Base-by-base conservation (phyloP, 441 rosid species). In the Pelargonium myrrhifolium region DNA sequence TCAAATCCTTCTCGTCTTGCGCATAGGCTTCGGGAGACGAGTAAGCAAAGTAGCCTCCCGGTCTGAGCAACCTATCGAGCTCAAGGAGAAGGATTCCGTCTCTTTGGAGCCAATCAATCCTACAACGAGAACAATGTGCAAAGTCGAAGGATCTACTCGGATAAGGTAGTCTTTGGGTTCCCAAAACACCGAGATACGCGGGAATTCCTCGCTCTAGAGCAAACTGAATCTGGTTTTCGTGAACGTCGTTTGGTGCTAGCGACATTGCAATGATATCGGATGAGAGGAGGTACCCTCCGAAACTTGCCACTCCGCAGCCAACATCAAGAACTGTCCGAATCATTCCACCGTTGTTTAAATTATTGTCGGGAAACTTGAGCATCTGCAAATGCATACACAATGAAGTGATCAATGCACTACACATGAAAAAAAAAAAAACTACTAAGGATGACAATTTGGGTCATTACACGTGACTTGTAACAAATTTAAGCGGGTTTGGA, bases 11-110 rank as follows among this genome's bases (percentile, higher is more conserved):
- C 75, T 92, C 97, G 21, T 95, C 98, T 75, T 95, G 98, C 6
- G 99, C 99, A 71, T 95, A 95, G 18, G 97, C 97, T 80, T 95
- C 99, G 64, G 99, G 99, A 66, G 98, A 92, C 5, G 99, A 95
- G 80, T 95, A 95, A 43, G 95, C 99, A 71, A 95, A 95, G 77
- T 95, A 95, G 71, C 98, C 99, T 2, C 99, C 98, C 1, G 99
- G 98, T 78, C 95, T 85, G 59, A 95, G 99, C 71, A 95, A 68
- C 64, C 99, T 84, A 77, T 95, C 99, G 12, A 95, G 89, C 83
- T 95, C 99, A 70, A 95, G 99, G 66, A 92, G 98, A 77, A 95
- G 97, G 69, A 95, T 81, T 9, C 99, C 99, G 42, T 95, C 97
- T 81, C 99, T 86, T 76, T 95, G 99, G 70, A 95, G 93, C 99